Percentiles rank a stretch among this genome's conserved stretches.
These are phyloP conservation scores for Acanthamoeba culbertsoni DNA, from an alignment of 208 protist species.

Conservation along the genomic window DNA sequence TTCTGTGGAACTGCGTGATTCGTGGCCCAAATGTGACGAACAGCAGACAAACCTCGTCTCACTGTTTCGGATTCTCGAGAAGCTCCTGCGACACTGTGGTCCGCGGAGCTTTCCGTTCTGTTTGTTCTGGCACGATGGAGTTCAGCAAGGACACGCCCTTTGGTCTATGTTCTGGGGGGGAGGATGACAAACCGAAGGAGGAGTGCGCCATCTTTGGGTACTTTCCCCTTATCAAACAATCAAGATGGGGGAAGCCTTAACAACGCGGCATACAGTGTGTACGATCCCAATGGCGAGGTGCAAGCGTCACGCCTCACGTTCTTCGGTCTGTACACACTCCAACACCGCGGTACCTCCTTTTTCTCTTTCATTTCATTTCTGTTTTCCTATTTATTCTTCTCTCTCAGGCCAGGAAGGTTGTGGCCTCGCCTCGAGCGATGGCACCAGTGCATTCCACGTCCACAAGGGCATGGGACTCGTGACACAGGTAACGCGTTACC, in stretches of 20 bases:
- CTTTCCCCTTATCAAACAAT: neutral
- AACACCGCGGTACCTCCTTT: constrained; percentile 61
- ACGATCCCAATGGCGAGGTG: constrained; percentile 65
- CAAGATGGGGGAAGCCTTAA: too few species aligned
- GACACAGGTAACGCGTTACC: constrained; percentile 70
- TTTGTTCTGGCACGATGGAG: too few species aligned
- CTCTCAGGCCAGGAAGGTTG: constrained; percentile 67
- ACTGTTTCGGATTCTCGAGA: too few species aligned
- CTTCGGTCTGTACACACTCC: constrained; percentile 72
- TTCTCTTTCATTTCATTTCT: neutral
- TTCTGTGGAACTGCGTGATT: too few species aligned
- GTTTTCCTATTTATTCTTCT: neutral
- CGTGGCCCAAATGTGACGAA: too few species aligned
- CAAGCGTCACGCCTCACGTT: constrained; percentile 59
- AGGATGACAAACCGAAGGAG: constrained; percentile 66
- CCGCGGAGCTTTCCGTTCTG: too few species aligned
- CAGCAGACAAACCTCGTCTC: too few species aligned
- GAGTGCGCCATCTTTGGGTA: constrained; percentile 71
- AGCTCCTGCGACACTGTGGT: too few species aligned
- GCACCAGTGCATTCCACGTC: constrained; percentile 48
- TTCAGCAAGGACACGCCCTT: neutral
- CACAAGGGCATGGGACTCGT: constrained; percentile 76
- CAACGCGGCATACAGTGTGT: constrained; percentile 62
- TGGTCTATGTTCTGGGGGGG: neutral
- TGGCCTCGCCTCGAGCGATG: constrained; percentile 69